A percentile compares a stretch with the other conserved stretches of the same genome.
phyloP scores from a whole-genome alignment of 139 green algal species.

The Asterochloris erici region DNA sequence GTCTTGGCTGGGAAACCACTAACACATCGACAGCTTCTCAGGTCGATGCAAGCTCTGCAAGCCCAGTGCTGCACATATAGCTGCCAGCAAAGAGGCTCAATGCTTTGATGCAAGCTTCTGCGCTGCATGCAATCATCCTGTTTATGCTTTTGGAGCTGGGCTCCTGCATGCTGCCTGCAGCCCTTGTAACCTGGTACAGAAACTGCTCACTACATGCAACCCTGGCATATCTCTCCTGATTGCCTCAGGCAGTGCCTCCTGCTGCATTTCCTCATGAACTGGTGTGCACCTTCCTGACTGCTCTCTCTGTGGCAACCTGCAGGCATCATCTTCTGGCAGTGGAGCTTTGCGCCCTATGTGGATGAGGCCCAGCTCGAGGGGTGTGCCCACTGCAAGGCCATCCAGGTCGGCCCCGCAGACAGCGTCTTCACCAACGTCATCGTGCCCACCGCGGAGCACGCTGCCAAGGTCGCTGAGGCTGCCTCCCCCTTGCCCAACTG shows the following conservation, averaged over 20 bases:
- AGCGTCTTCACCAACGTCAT: constrained; percentile 20
- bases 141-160: no score
- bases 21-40: no score
- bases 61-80: no score
- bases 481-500: neutral
- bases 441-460: constrained; percentile 7
- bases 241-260: neutral
- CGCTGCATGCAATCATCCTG: no score
- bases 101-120: no score
- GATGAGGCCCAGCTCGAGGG: constrained; percentile 1
- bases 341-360: constrained; percentile 17
- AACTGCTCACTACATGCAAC: no score
- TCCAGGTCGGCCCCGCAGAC: constrained; percentile 11
- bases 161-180: no score
- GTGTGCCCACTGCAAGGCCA: constrained; percentile 20
- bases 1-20: no score
- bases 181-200: no score
- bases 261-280: neutral
- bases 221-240: no score
- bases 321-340: constrained; percentile 32
- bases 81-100: no score
- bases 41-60: no score
- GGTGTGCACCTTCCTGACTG: neutral
- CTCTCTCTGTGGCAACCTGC: constrained; percentile 3
- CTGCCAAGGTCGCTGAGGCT: neutral